A percentile compares a stretch with the other conserved stretches of the same genome.
Conservation (phyloP, 2,329 filamentous ascomycete genomes). For the Rhinocladiella mackenziei region DNA sequence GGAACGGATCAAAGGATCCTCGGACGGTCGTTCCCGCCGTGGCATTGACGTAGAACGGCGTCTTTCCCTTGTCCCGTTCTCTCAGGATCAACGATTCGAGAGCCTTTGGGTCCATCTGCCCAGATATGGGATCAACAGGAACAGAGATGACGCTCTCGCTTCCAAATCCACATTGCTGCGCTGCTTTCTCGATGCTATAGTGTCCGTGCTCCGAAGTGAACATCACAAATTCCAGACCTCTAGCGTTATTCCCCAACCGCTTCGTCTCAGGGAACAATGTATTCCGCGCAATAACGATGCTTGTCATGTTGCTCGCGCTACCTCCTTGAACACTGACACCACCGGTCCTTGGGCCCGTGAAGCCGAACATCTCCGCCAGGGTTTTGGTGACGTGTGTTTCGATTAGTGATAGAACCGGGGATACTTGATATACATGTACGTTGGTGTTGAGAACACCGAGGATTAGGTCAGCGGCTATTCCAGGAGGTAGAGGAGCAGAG, state of each 20-base stretch:
- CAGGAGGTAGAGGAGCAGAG: conserved; percentile 81
- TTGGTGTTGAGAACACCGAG: conserved; percentile 89
- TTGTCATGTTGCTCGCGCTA: conserved; percentile 77
- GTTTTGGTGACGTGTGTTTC: conserved; percentile 75
- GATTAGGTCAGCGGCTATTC: conserved; percentile 78
- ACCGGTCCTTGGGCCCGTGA: conserved; percentile 63
- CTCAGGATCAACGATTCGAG: conserved; percentile 61
- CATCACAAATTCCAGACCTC: conserved; percentile 61
- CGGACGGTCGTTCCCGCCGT: conserved; percentile 93
- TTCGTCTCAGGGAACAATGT: conserved; percentile 77
- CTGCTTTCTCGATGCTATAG: conserved; percentile 91
- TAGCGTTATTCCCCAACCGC: conserved; percentile 58
- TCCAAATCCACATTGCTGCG: conserved; percentile 84
- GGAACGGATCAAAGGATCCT: conserved; percentile 80
- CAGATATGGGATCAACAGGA: conserved; percentile 62
- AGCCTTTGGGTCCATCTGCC: conserved; percentile 65
- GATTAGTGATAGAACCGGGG: conserved; percentile 78
- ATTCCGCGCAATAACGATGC: conserved; percentile 83
- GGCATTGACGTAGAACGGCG: conserved; percentile 90
- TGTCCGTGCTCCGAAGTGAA: conserved; percentile 90
- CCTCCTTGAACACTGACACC: conserved; percentile 77
- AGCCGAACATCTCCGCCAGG: conserved; percentile 73
- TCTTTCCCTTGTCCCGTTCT: conserved; percentile 64
- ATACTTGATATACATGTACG: conserved; percentile 89
- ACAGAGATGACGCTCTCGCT: conserved; percentile 68